Conservation (phyloP, 2,329 filamentous ascomycete genomes). For the Metarhizium humberi region DNA sequence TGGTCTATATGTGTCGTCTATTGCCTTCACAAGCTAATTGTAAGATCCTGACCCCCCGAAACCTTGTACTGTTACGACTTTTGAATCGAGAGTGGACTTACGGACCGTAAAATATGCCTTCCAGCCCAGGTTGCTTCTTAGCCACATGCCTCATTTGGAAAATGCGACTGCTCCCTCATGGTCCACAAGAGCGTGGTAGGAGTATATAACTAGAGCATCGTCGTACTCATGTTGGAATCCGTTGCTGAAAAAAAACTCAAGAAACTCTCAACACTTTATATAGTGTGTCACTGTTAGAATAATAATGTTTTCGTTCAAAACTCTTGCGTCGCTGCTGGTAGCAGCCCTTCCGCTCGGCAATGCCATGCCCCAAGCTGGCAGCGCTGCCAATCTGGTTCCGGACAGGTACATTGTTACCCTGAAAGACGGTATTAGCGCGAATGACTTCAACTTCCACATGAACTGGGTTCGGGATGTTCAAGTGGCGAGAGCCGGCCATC, state of each 20-base stretch:
- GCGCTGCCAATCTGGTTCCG: conserved; percentile 15
- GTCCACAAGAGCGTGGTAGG: background rate
- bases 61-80: too few species aligned
- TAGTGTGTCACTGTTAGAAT: background rate
- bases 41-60: too few species aligned
- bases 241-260: background rate
- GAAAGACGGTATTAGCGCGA: conserved; percentile 23
- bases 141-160: background rate
- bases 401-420: conserved; percentile 38
- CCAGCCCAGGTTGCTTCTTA: background rate
- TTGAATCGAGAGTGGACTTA: too few species aligned
- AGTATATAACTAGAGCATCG: background rate
- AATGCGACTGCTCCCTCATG: background rate
- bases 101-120: too few species aligned
- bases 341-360: background rate
- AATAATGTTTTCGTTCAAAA: background rate
- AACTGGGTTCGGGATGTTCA: conserved; percentile 23
- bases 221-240: background rate
- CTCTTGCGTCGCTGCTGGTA: background rate
- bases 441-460: conserved; percentile 25
- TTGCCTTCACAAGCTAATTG: too few species aligned
- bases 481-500: conserved; percentile 16
- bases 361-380: background rate
- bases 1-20: too few species aligned
- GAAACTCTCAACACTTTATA: background rate